Evolutionary conservation across 345 rosid genomes (phyloP), one percentile per base, ranked within the genome.

Genomic region (Linum tenue): DNA sequence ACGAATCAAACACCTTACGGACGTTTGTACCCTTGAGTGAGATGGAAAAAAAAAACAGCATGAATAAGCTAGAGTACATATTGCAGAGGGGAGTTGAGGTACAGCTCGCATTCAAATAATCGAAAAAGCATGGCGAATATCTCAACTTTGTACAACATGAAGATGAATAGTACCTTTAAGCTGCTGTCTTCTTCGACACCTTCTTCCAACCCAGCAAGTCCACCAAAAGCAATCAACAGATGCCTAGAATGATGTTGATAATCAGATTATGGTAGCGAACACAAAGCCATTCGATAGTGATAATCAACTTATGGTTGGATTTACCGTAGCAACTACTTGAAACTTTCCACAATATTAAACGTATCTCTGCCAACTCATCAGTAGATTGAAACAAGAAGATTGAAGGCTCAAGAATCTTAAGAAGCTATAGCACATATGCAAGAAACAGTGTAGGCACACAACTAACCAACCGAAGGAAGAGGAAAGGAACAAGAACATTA

Each of bases 151-250:
- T n/a, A n/a, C n/a, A n/a, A n/a, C n/a, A n/a, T n/a, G n/a, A 7
- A 59, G 17, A 16, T 48, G 16, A 17, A n/a, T n/a, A n/a, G n/a
- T 79, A 91, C 97, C 94, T 85, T 85, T 59, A 87, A 76, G 73
- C 73, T 69, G 66, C 63, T 68, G 70, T 92, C 96, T 76, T 77
- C 89, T 76, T 85, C 90, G 55, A 81, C 78, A 63, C 95, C 63
- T 78, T 89, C 95, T 74, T 92, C 98, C 68, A 89, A 75, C 67
- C 98, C 95, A 75, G 96, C 92, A 59, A 87, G 98, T 66, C 98
- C 95, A 50, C 98, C 98, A 72, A 92, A 92, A 69, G 96, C 92
- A 81, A 92, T 83, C 77, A 92, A 70, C 44, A 92, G 74, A 76
- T 92, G 98, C 83, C 98, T 89, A 72, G 37, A n/a, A n/a, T n/a